These are phyloP conservation scores for Populus ilicifolia DNA, from an alignment of 345 rosid species.

Conservation along the genomic window DNA sequence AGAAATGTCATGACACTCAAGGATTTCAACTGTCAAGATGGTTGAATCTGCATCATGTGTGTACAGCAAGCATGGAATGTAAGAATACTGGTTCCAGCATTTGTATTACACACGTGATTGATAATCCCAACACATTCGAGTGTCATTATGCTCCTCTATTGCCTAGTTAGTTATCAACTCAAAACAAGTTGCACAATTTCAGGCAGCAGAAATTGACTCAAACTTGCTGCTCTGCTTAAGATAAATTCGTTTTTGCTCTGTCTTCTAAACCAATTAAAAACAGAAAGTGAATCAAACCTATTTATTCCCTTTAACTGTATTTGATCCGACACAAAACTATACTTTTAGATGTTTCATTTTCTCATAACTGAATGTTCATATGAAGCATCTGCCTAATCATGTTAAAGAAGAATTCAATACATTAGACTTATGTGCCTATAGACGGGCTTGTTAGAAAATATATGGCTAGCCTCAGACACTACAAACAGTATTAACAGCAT, in stretches of 20 bases:
- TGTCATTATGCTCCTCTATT: too few relatives aligned
- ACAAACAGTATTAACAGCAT: neutral
- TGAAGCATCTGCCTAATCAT: neutral
- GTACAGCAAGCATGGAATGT: too few relatives aligned
- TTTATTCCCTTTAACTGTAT: neutral
- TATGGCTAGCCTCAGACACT: neutral
- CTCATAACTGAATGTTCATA: neutral
- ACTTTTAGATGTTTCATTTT: neutral
- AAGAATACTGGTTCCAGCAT: too few relatives aligned
- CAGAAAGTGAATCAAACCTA: neutral
- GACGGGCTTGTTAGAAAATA: neutral
- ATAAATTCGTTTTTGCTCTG: neutral
- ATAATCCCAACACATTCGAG: too few relatives aligned
- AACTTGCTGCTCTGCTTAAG: neutral
- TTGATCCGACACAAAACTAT: neutral
- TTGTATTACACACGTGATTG: too few relatives aligned
- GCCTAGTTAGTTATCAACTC: neutral
- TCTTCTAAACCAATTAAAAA: neutral
- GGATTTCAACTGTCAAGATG: too few relatives aligned
- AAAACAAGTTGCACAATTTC: neutral
- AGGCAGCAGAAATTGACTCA: neutral
- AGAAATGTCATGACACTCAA: too few relatives aligned
- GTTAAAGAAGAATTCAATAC: neutral
- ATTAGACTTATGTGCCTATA: slow-evolving; percentile 1
- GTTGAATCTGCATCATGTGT: too few relatives aligned